phyloP scores from a whole-genome alignment of 2,329 filamentous ascomycete genomes.

The Decorospora gaudefroyi region DNA sequence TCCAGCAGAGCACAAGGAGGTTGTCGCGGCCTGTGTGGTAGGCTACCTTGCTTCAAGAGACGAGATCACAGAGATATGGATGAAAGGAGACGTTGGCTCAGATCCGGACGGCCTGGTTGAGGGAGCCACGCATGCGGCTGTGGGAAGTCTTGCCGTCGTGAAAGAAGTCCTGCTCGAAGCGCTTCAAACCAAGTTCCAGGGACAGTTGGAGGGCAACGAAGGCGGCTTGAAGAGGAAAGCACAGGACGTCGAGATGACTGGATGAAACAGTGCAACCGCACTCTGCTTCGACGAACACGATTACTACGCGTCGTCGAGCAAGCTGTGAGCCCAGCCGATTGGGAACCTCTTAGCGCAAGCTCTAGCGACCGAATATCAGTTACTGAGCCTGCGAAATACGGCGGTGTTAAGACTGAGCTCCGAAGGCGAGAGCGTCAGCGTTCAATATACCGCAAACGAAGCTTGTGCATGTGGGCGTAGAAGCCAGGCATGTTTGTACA shows the following conservation, averaged over 20 bases:
- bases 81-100: conserved; percentile 70
- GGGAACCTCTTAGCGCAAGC: too few species aligned
- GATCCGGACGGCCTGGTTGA: conserved; percentile 62
- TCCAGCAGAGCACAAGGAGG: conserved; percentile 74
- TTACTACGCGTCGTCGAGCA: too few species aligned
- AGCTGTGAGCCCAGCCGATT: too few species aligned
- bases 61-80: conserved; percentile 93
- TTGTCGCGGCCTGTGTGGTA: conserved; percentile 84
- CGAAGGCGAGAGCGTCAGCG: conserved; percentile 9
- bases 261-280: conserved; percentile 23
- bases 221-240: conserved; percentile 33
- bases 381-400: too few species aligned
- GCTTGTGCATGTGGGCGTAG: conserved; percentile 2
- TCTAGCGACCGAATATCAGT: too few species aligned
- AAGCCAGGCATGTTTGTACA: background rate
- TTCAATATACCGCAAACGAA: conserved; percentile 3
- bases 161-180: conserved; percentile 64
- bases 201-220: conserved; percentile 20
- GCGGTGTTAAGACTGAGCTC: too few species aligned
- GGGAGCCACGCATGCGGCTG: conserved; percentile 65
- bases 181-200: conserved; percentile 40
- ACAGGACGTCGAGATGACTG: conserved; percentile 42
- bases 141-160: conserved; percentile 63
- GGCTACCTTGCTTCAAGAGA: conserved; percentile 85
- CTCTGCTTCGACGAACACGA: too few species aligned